phyloP scores from a whole-genome alignment of 345 rosid genomes.

The Psidium friedrichsthalianum region DNA sequence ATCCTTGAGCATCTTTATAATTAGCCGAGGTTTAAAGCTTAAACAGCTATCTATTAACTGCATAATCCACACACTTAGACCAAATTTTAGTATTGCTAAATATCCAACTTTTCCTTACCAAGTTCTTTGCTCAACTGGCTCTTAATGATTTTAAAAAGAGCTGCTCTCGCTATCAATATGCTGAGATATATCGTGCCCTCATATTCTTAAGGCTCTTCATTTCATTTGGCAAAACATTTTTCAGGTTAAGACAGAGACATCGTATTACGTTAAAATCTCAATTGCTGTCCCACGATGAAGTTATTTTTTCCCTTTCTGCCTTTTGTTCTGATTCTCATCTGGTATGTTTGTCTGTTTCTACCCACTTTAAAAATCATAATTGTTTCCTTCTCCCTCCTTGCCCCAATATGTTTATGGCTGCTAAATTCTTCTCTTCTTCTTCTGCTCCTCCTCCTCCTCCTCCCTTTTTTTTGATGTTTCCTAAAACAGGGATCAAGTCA shows the following conservation, averaged over 20 bases:
- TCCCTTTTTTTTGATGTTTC: not conserved
- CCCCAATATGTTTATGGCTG: not conserved
- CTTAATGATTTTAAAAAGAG: not conserved
- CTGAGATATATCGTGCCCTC: not conserved
- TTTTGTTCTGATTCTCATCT: not conserved
- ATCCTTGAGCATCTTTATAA: not conserved
- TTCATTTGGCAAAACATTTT: not conserved
- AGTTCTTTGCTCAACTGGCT: not conserved
- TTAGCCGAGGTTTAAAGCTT: not conserved
- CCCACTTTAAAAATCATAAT: not conserved
- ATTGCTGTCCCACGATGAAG: not conserved
- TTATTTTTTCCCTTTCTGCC: not conserved
- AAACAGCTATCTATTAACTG: not conserved
- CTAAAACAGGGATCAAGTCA: not conserved
- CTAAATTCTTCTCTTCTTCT: not conserved
- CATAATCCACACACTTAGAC: not conserved
- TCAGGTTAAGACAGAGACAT: not conserved
- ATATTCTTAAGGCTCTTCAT: not conserved
- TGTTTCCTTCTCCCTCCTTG: not conserved
- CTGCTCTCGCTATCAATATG: not conserved
- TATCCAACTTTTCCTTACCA: not conserved
- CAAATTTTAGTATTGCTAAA: not conserved
- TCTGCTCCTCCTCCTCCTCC: too few species aligned
- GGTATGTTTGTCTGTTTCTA: not conserved
- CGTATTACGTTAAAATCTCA: not conserved